A percentile compares a stretch with the other conserved stretches of the same genome.
Conservation (phyloP, 2,329 filamentous ascomycete species). For the Talaromyces sp. region DNA sequence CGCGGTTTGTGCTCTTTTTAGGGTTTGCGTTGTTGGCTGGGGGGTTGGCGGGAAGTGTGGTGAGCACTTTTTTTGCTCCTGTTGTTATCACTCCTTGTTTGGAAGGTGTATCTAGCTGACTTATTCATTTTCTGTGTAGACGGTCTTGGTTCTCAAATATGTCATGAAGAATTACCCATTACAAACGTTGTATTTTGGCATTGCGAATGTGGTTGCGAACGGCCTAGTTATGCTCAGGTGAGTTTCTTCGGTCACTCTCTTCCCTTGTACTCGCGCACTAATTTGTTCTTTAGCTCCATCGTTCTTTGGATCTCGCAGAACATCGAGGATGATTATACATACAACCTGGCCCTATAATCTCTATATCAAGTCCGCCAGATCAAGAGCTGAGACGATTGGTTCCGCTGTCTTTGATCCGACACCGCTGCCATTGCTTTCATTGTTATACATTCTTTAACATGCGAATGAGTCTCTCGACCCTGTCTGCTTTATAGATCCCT, state of each 20-base stretch:
- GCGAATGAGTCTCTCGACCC: too few species aligned
- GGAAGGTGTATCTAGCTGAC: not conserved
- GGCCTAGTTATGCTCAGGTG: slow-evolving; percentile 63
- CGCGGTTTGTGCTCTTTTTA: slow-evolving; percentile 61
- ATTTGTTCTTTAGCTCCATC: slow-evolving; percentile 45
- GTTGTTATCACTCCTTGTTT: not conserved
- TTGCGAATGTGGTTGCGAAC: slow-evolving; percentile 62
- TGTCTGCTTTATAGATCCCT: not conserved
- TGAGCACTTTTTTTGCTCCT: slow-evolving; percentile 29
- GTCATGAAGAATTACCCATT: slow-evolving; percentile 55
- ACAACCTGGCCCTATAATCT: slow-evolving; percentile 58
- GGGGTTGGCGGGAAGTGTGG: slow-evolving; percentile 60
- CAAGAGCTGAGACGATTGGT: not conserved
- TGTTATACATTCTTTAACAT: not conserved
- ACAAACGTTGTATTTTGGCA: slow-evolving; percentile 62
- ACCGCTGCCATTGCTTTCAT: not conserved
- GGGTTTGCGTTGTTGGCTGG: slow-evolving; percentile 66
- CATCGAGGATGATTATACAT: slow-evolving; percentile 68
- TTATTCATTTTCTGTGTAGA: slow-evolving; percentile 29
- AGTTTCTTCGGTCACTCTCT: slow-evolving; percentile 18
- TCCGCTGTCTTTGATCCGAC: not conserved
- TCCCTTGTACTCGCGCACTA: slow-evolving; percentile 20
- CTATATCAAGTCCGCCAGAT: not conserved
- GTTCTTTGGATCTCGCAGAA: slow-evolving; percentile 67
- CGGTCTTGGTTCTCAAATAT: slow-evolving; percentile 64